A percentile compares a stretch with the other conserved stretches of the same genome.
These are phyloP conservation scores for Cunninghamia lanceolata DNA, from an alignment of 75 land plant genomes.

Conservation along the genomic window DNA sequence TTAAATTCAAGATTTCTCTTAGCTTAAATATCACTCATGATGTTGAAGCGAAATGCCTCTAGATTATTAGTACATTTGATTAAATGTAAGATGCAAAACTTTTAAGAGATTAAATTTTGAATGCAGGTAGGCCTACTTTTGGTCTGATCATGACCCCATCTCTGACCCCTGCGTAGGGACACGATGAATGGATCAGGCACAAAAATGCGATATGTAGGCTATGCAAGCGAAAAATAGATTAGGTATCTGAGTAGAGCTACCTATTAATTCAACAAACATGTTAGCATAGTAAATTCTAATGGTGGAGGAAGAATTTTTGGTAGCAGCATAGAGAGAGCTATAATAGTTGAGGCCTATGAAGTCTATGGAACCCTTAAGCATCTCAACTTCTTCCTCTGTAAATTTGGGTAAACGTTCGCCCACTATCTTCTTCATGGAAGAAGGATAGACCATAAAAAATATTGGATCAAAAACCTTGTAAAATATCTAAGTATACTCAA, in stretches of 20 bases:
- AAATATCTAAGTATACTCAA: background rate
- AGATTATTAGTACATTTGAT: too few species aligned
- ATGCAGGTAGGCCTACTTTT: background rate
- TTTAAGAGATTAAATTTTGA: too few species aligned
- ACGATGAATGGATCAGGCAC: background rate
- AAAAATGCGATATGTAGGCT: background rate
- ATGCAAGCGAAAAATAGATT: background rate
- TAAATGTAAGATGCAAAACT: too few species aligned
- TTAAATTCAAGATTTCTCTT: too few species aligned
- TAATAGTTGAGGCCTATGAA: constrained; percentile 31
- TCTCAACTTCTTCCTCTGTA: constrained; percentile 9
- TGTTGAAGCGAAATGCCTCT: too few species aligned
- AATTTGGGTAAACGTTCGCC: constrained; percentile 17
- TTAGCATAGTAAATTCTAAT: background rate
- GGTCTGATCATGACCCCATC: background rate
- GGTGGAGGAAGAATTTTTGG: background rate
- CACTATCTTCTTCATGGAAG: constrained; percentile 9
- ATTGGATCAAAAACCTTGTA: constrained; percentile 13
- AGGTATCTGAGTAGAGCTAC: background rate
- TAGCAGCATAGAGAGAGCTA: constrained; percentile 11
- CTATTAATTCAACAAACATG: background rate
- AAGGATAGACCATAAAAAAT: constrained; percentile 16
- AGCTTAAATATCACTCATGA: too few species aligned
- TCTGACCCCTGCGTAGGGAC: background rate
- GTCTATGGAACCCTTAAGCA: constrained; percentile 12